These are phyloP conservation scores for Xylaria sp. DNA, from an alignment of 2,329 filamentous ascomycete species.

Conservation along the genomic window DNA sequence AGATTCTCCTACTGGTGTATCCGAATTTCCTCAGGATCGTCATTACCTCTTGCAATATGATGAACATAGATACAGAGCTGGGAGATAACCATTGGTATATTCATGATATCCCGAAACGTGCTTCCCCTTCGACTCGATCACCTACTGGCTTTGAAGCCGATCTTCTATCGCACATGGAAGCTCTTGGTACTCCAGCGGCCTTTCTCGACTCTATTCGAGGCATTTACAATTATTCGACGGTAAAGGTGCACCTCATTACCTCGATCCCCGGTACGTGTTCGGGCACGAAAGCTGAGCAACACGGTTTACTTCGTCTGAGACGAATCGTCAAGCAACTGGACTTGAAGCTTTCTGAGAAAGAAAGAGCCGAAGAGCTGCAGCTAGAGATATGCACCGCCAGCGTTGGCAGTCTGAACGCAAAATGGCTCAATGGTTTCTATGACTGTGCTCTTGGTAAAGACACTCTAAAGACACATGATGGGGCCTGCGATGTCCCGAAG, in stretches of 20 bases:
- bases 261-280: slow-evolving; percentile 40
- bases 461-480: slow-evolving; percentile 24
- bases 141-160: slow-evolving; percentile 37
- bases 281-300: slow-evolving; percentile 39
- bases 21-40: slow-evolving; percentile 41
- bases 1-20: slow-evolving; percentile 44
- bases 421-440: slow-evolving; percentile 43
- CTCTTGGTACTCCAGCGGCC: slow-evolving; percentile 36
- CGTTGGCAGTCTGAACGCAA: slow-evolving; percentile 40
- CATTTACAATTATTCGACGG: slow-evolving; percentile 41
- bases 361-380: slow-evolving; percentile 30
- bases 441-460: slow-evolving; percentile 41
- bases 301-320: slow-evolving; percentile 43
- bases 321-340: slow-evolving; percentile 32
- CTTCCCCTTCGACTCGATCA: neutral
- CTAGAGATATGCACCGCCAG: slow-evolving; percentile 44
- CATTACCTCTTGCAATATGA: slow-evolving; percentile 47
- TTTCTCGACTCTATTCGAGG: slow-evolving; percentile 42
- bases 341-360: slow-evolving; percentile 29
- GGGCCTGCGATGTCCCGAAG: slow-evolving; percentile 21
- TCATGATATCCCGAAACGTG: slow-evolving; percentile 43
- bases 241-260: slow-evolving; percentile 43
- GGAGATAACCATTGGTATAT: slow-evolving; percentile 47
- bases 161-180: slow-evolving; percentile 39
- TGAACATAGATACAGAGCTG: slow-evolving; percentile 42